Conservation (phyloP, 345 rosid genomes). For the Stellera chamaejasme region DNA sequence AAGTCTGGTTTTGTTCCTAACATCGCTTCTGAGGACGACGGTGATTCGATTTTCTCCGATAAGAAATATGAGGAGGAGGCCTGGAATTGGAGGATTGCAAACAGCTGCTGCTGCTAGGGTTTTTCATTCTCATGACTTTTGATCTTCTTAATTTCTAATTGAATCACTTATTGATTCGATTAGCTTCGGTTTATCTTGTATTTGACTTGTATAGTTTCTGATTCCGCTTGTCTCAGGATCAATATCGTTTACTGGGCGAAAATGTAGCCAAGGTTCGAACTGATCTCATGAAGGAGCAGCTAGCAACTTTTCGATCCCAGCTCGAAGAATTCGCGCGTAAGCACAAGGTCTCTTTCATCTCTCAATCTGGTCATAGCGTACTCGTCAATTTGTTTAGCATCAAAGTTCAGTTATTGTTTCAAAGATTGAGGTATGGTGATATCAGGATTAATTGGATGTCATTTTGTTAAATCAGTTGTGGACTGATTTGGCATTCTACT, state of each 20-base stretch:
- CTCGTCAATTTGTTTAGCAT: too few relatives aligned
- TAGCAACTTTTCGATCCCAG: conserved; percentile 76
- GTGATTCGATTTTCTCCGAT: too few relatives aligned
- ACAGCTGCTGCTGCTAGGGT: conserved; percentile 69
- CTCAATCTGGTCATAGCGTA: too few relatives aligned
- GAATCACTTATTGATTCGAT: background rate
- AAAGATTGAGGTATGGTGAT: too few relatives aligned
- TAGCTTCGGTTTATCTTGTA: background rate
- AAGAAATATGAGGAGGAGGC: conserved; percentile 57
- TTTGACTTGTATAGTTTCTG: background rate
- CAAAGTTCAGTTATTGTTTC: too few relatives aligned
- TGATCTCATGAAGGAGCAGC: conserved; percentile 97
- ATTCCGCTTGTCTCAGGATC: conserved; percentile 38
- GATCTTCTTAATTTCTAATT: too few relatives aligned
- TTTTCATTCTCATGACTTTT: background rate
- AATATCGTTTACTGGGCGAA: conserved; percentile 74
- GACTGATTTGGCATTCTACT: too few relatives aligned
- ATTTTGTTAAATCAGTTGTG: too few relatives aligned
- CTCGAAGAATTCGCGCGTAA: conserved; percentile 90
- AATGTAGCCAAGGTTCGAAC: conserved; percentile 82
- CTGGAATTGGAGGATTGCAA: conserved; percentile 86
- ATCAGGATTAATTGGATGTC: too few relatives aligned
- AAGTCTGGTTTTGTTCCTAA: too few relatives aligned
- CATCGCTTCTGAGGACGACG: too few relatives aligned
- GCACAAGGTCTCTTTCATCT: conserved; percentile 51